A percentile compares a stretch with the other conserved stretches of the same genome.
phyloP scores from a whole-genome alignment of 306 rosid genomes.

The Canavalia ensiformis region DNA sequence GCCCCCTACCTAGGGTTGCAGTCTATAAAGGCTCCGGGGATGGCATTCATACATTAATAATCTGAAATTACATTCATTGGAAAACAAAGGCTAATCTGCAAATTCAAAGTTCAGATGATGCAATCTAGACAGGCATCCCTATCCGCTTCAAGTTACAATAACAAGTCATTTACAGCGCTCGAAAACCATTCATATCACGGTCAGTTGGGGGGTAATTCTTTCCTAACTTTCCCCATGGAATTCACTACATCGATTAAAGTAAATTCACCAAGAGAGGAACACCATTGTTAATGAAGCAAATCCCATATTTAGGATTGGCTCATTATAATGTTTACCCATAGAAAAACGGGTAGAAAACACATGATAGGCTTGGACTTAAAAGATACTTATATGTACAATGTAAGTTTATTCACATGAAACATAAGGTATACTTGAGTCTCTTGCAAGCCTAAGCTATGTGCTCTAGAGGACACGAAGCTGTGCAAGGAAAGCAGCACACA shows the following conservation, averaged over 20 bases:
- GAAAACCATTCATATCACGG: constrained; percentile 25
- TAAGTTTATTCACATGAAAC: constrained; percentile 59
- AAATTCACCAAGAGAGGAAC: constrained; percentile 30
- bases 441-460: constrained; percentile 34
- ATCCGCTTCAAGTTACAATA: constrained; percentile 9
- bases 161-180: constrained; percentile 40
- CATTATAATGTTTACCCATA: constrained; percentile 55
- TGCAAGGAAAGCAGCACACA: constrained; percentile 94
- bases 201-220: constrained; percentile 32
- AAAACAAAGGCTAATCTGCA: constrained; percentile 28
- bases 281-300: constrained; percentile 47
- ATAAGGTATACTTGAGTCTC: constrained; percentile 41
- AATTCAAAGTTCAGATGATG: constrained; percentile 10
- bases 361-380: constrained; percentile 36
- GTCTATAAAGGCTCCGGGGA: background rate
- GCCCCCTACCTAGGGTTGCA: background rate
- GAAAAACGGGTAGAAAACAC: constrained; percentile 51
- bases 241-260: constrained; percentile 39
- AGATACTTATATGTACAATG: constrained; percentile 57
- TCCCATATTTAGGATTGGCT: constrained; percentile 51
- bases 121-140: background rate
- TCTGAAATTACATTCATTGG: constrained; percentile 21
- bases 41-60: constrained; percentile 3
- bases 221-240: constrained; percentile 33
- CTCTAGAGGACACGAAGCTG: constrained; percentile 79